Conservation (phyloP, 108 stramenopile species). For the Mayamaea pseudoterrestris region DNA sequence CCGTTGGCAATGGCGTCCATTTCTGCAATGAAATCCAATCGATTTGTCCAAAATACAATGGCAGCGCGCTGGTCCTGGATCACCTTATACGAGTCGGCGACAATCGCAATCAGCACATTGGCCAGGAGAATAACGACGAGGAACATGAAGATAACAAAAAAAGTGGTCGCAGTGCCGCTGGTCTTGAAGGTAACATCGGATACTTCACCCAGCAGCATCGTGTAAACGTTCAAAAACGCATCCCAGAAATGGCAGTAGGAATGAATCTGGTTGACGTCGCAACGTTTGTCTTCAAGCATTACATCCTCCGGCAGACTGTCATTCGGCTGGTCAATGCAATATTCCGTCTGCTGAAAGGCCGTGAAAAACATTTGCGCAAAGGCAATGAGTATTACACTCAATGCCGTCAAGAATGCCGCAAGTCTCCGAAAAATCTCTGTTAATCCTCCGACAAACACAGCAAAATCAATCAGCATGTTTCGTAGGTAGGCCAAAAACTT, state of each 20-base stretch:
- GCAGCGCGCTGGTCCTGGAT: conserved; percentile 69
- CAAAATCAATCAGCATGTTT: conserved; percentile 45
- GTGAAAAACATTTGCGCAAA: conserved; percentile 50
- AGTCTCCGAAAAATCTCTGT: conserved; percentile 37
- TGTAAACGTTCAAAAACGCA: conserved; percentile 49
- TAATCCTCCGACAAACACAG: conserved; percentile 46
- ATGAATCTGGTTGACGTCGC: conserved; percentile 4
- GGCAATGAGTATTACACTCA: conserved; percentile 40
- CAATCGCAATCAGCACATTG: conserved; percentile 49
- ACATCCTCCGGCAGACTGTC: neutral
- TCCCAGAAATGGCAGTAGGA: conserved; percentile 39
- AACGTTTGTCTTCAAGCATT: neutral
- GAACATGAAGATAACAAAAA: conserved; percentile 57
- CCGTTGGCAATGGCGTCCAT: conserved; percentile 56
- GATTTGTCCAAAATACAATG: conserved; percentile 76
- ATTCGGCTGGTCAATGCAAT: conserved; percentile 5
- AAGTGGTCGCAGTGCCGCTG: conserved; percentile 14
- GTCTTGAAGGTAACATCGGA: conserved; percentile 23
- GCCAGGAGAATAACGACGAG: conserved; percentile 55
- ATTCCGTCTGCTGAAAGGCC: conserved; percentile 20
- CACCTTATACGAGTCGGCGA: conserved; percentile 56
- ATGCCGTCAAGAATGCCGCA: conserved; percentile 35
- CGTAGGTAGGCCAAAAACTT: conserved; percentile 31
- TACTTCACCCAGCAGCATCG: conserved; percentile 56
- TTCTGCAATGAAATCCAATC: conserved; percentile 62